These are phyloP conservation scores for Trichoderma sp. DNA, from an alignment of 2,329 filamentous ascomycete species.

Conservation along the genomic window DNA sequence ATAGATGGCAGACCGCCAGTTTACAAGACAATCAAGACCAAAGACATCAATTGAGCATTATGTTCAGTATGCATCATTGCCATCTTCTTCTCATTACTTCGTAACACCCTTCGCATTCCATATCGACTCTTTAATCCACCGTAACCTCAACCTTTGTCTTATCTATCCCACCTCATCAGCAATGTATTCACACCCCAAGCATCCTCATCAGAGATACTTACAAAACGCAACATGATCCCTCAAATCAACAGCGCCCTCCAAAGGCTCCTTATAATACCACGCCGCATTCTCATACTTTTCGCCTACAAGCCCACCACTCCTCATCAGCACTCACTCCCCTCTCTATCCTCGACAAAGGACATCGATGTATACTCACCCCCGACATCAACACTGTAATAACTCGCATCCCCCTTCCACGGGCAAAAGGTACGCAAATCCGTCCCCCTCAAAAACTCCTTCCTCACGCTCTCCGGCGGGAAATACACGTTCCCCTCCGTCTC, in stretches of 20 bases:
- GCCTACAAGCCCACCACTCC: slow-evolving; percentile 30
- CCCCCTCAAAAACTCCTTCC: slow-evolving; percentile 42
- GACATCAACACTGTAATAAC: slow-evolving; percentile 53
- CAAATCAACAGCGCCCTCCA: slow-evolving; percentile 48
- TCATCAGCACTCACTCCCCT: not conserved
- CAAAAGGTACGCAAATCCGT: slow-evolving; percentile 49
- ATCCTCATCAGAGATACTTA: slow-evolving; percentile 33
- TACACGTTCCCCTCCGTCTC: slow-evolving; percentile 60
- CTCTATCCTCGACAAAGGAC: not conserved
- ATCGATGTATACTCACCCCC: slow-evolving; percentile 35
- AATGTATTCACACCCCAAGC: not conserved
- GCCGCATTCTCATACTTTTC: slow-evolving; percentile 50
- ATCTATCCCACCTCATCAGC: slow-evolving; percentile 25
- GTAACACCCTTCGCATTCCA: not conserved
- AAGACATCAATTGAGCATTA: not conserved
- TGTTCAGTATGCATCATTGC: not conserved
- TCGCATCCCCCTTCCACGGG: slow-evolving; percentile 56
- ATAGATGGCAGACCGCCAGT: not conserved
- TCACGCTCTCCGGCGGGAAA: slow-evolving; percentile 46
- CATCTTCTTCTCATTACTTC: not conserved
- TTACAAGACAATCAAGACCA: not conserved
- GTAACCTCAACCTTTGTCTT: slow-evolving; percentile 34
- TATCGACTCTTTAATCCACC: slow-evolving; percentile 8
- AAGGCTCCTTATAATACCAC: slow-evolving; percentile 56
- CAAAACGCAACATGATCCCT: slow-evolving; percentile 58